Evolutionary conservation across 805 yeast genomes (phyloP).

Genomic region (Metschnikowia aberdeeniae): DNA sequence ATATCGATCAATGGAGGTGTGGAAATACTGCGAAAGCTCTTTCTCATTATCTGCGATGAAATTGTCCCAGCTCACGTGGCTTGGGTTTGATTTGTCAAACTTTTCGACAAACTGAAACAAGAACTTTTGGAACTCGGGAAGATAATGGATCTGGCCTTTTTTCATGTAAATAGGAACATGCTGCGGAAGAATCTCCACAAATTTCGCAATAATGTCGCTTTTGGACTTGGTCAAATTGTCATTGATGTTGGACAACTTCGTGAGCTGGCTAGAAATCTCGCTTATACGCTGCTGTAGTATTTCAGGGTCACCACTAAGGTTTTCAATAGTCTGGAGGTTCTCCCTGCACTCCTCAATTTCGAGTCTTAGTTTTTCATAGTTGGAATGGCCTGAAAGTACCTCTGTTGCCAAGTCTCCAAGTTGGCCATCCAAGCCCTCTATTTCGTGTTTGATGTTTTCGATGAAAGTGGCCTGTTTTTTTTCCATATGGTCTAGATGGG

Average conservation of each 20-base stretch:
- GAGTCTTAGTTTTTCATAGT: conserved; percentile 9
- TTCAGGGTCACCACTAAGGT: conserved; percentile 11
- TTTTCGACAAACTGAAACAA: conserved; percentile 31
- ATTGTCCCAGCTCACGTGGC: conserved; percentile 19
- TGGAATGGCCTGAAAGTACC: conserved; percentile 1
- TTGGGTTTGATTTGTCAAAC: conserved; percentile 11
- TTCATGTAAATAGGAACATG: conserved; percentile 31
- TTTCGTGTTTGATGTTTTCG: conserved; percentile 13
- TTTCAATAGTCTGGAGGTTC: conserved; percentile 9
- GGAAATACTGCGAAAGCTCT: conserved; percentile 18
- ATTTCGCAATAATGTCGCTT: conserved; percentile 16
- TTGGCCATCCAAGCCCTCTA: conserved; percentile 16
- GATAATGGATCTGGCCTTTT: conserved; percentile 32
- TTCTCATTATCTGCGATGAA: conserved; percentile 22
- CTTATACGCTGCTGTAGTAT: conserved; percentile 15
- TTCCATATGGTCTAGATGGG: conserved; percentile 19
- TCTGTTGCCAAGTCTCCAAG: conserved; percentile 10
- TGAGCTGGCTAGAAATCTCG: conserved; percentile 16
- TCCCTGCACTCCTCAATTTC: conserved; percentile 15
- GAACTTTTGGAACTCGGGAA: conserved; percentile 38
- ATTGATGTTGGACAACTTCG: conserved; percentile 13
- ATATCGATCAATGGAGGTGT: conserved; percentile 6
- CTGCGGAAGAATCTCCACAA: conserved; percentile 24
- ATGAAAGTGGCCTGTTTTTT: conserved; percentile 16
- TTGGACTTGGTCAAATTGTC: conserved; percentile 15